These are phyloP conservation scores for Suillus occidentalis DNA, from an alignment of 768 basidiomycete genomes.

Conservation along the genomic window DNA sequence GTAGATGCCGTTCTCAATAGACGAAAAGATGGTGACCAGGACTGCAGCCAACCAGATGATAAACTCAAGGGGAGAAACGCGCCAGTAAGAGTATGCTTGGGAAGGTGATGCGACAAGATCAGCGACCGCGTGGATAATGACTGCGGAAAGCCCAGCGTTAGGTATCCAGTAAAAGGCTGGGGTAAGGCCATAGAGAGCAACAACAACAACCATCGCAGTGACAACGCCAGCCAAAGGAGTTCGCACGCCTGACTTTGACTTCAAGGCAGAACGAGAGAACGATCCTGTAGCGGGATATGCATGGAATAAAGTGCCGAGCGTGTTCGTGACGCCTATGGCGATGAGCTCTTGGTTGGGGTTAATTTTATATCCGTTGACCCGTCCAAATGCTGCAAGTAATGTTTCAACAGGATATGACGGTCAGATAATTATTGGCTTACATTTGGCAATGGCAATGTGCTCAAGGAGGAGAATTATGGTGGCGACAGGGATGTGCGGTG, in stretches of 20 bases:
- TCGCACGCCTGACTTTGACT: slow-evolving; percentile 95
- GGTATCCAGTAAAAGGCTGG: slow-evolving; percentile 92
- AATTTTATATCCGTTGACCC: slow-evolving; percentile 92
- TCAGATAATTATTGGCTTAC: slow-evolving; percentile 40
- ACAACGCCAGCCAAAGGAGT: slow-evolving; percentile 89
- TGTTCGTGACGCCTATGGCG: slow-evolving; percentile 97
- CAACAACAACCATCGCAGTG: slow-evolving; percentile 85
- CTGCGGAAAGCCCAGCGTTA: slow-evolving; percentile 77
- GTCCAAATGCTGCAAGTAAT: slow-evolving; percentile 76
- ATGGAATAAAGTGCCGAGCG: slow-evolving; percentile 82
- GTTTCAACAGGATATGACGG: slow-evolving; percentile 10
- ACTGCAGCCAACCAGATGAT: slow-evolving; percentile 87
- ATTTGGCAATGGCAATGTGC: slow-evolving; percentile 97
- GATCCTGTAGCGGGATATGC: slow-evolving; percentile 98
- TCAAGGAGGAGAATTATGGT: slow-evolving; percentile 90
- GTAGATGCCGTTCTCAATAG: slow-evolving; percentile 92
- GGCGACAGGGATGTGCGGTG: slow-evolving; percentile 74
- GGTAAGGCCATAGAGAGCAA: slow-evolving; percentile 93
- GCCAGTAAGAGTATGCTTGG: slow-evolving; percentile 88
- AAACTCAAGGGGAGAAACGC: slow-evolving; percentile 90
- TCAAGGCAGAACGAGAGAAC: slow-evolving; percentile 96
- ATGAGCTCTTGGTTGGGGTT: slow-evolving; percentile 94
- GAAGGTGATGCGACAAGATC: slow-evolving; percentile 84
- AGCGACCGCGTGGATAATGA: slow-evolving; percentile 92
- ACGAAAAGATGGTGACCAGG: slow-evolving; percentile 87